These are phyloP conservation scores for Populus pruinosa DNA, from an alignment of 345 rosid genomes.

Conservation along the genomic window DNA sequence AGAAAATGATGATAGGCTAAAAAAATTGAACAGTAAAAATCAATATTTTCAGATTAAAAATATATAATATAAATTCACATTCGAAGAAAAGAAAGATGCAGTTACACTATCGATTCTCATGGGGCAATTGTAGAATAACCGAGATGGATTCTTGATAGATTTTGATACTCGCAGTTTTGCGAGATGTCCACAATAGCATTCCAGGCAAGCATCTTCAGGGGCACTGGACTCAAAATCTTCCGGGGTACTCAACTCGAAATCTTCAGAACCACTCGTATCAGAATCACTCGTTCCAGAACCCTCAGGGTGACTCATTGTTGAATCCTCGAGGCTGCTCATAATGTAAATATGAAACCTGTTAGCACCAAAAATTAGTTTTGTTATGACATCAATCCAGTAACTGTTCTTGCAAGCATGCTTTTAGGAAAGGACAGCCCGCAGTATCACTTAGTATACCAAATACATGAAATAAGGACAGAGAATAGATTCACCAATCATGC, in stretches of 20 bases:
- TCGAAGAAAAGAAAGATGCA: background rate
- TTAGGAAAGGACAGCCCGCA: background rate
- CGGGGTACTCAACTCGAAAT: background rate
- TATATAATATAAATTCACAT: no score
- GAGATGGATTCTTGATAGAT: slow-evolving; percentile 3
- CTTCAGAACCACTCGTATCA: background rate
- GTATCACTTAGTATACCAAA: no score
- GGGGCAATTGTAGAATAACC: slow-evolving; percentile 18
- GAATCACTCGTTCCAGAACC: background rate
- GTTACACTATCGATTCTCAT: background rate
- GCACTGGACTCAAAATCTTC: background rate
- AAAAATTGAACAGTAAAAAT: background rate
- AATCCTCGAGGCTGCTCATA: background rate
- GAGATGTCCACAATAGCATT: slow-evolving; percentile 5
- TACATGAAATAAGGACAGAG: no score
- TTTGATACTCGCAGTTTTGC: slow-evolving; percentile 15
- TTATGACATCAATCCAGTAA: background rate
- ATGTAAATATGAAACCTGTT: slow-evolving; percentile 1
- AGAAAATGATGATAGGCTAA: background rate
- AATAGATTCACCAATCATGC: no score
- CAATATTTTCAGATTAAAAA: background rate
- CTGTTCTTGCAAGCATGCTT: background rate
- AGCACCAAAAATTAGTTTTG: background rate
- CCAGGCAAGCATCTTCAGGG: background rate
- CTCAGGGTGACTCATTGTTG: background rate